Conservation (phyloP, 768 basidiomycete genomes). For the Lactarius sanguifluus region DNA sequence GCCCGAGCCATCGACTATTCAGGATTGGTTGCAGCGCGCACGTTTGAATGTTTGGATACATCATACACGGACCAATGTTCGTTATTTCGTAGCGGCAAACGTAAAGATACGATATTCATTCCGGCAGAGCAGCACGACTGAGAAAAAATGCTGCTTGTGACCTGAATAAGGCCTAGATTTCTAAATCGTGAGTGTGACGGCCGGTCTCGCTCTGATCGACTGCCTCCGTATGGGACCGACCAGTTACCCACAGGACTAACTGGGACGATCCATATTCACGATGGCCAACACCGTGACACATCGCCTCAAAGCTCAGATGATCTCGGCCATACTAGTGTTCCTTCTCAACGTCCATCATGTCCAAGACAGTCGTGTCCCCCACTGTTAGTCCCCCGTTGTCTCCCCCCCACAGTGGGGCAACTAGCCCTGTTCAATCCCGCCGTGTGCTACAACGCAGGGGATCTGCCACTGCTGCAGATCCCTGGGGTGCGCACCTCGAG, state of each 20-base stretch:
- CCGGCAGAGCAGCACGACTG: constrained; percentile 5
- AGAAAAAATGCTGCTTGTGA: constrained; percentile 2
- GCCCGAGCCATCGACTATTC: neutral
- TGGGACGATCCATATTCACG: neutral
- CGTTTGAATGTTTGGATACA: neutral
- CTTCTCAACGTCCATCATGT: constrained; percentile 28
- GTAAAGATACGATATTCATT: constrained; percentile 4
- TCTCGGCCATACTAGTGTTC: constrained; percentile 10
- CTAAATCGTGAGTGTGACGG: neutral
- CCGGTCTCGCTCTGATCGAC: constrained; percentile 2
- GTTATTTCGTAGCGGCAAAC: neutral
- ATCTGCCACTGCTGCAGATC: constrained; percentile 67
- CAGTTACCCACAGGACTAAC: constrained; percentile 4
- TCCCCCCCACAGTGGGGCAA: constrained; percentile 18
- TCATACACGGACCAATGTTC: neutral
- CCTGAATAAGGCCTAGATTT: constrained; percentile 3
- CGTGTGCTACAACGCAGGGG: constrained; percentile 60
- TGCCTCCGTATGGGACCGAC: constrained; percentile 10
- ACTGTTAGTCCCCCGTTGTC: constrained; percentile 18
- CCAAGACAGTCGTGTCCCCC: constrained; percentile 1
- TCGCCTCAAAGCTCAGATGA: constrained; percentile 5
- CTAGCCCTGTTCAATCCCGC: constrained; percentile 29
- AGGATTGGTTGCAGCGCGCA: constrained; percentile 1
- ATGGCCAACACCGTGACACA: neutral
- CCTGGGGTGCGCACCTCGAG: constrained; percentile 55